Conservation (phyloP, 2,329 filamentous ascomycete genomes). For the Chrysoporthe puriensis region DNA sequence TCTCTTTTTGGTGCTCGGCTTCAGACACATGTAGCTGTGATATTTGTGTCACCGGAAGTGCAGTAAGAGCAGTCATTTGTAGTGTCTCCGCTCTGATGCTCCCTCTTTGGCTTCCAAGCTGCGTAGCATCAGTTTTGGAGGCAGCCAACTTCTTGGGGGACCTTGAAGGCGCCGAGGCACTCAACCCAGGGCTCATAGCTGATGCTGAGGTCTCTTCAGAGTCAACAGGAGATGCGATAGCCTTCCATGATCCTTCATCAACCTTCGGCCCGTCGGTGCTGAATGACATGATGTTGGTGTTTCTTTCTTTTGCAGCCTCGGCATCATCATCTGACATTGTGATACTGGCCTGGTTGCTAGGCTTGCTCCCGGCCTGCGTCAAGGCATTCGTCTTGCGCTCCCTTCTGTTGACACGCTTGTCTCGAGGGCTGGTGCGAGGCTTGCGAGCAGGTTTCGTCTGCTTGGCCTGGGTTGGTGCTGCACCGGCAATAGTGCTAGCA, state of each 20-base stretch:
- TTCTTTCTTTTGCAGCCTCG: neutral
- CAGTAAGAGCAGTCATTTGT: no score
- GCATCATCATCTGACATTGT: neutral
- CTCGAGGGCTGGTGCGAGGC: neutral
- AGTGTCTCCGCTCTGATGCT: no score
- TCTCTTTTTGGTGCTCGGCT: no score
- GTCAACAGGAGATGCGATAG: neutral
- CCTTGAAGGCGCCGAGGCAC: no score
- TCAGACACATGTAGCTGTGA: no score
- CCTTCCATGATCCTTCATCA: neutral
- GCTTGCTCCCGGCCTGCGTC: neutral
- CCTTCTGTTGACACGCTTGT: neutral
- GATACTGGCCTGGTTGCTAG: neutral
- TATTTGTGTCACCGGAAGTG: no score
- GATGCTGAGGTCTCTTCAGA: neutral
- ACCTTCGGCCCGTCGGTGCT: neutral
- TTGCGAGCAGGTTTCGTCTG: neutral
- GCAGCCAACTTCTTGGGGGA: neutral
- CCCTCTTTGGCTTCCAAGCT: no score
- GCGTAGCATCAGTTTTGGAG: neutral
- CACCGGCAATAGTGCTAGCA: neutral
- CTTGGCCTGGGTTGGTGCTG: neutral
- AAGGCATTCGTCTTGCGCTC: neutral
- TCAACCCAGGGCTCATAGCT: neutral
- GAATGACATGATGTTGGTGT: neutral